A percentile compares a stretch with the other conserved stretches of the same genome.
Conservation (phyloP, 1,284 basidiomycete species). For the Inonotus hispidus region DNA sequence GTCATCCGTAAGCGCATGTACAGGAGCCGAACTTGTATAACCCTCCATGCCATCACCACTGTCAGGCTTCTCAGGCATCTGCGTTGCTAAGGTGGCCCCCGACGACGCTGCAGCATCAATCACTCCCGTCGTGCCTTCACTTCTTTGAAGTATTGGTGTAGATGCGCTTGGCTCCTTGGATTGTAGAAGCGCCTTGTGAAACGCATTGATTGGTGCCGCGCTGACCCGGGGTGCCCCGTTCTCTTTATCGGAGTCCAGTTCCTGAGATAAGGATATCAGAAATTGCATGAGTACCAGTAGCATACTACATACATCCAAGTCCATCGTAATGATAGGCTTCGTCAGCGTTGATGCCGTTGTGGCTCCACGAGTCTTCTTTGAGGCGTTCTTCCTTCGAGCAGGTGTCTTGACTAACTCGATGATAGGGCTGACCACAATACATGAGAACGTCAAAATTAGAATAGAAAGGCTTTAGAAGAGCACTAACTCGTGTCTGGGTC, state of each 20-base stretch:
- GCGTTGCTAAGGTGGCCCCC: not conserved
- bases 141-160: not conserved
- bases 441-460: not conserved
- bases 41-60: not conserved
- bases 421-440: constrained; percentile 43
- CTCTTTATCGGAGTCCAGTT: constrained; percentile 34
- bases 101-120: not conserved
- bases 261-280: constrained; percentile 25
- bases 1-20: constrained; percentile 1
- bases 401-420: constrained; percentile 82
- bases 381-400: constrained; percentile 55
- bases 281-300: not conserved
- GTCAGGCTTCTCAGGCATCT: not conserved
- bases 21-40: not conserved
- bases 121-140: constrained; percentile 10
- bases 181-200: constrained; percentile 45
- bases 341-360: constrained; percentile 41
- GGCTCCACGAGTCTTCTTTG: constrained; percentile 43
- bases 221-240: constrained; percentile 31
- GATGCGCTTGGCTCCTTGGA: constrained; percentile 26
- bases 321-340: constrained; percentile 34
- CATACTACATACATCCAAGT: constrained; percentile 40
- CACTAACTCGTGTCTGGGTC: constrained; percentile 57
- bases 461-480: not conserved
- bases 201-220: constrained; percentile 33